Evolutionary conservation across 371 early-diverging fungal species (phyloP).

Genomic region (Mucor sp.): DNA sequence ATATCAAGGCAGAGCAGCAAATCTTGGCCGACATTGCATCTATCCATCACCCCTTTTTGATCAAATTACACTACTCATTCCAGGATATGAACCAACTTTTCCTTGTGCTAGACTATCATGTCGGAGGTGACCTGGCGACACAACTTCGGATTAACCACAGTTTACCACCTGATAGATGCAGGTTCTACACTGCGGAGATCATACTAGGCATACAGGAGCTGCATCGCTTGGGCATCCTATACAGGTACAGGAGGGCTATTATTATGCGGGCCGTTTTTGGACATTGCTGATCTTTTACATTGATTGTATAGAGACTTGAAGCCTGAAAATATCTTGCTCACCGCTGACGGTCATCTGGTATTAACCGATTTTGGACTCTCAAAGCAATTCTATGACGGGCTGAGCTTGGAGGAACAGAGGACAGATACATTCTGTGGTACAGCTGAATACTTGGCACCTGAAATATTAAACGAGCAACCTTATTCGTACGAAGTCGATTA

Average conservation of each 20-base stretch:
- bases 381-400: constrained; percentile 58
- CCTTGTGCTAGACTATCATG: constrained; percentile 96
- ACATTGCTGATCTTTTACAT: not conserved
- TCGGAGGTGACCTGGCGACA: constrained; percentile 76
- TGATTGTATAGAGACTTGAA: constrained; percentile 65
- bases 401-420: constrained; percentile 42
- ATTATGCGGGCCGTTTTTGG: not conserved
- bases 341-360: constrained; percentile 78
- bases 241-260: constrained; percentile 48
- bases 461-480: constrained; percentile 77
- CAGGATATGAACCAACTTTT: constrained; percentile 91
- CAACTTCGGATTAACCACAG: constrained; percentile 36
- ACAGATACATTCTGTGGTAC: constrained; percentile 96
- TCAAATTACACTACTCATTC: constrained; percentile 92
- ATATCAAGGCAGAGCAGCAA: constrained; percentile 52
- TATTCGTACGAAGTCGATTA: constrained; percentile 93
- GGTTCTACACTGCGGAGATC: constrained; percentile 86
- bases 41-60: constrained; percentile 89
- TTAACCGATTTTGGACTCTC: constrained; percentile 89
- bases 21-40: constrained; percentile 55
- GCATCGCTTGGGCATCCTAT: constrained; percentile 88
- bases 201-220: constrained; percentile 85
- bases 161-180: constrained; percentile 43
- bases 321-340: constrained; percentile 88
- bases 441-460: constrained; percentile 90